A percentile compares a stretch with the other conserved stretches of the same genome.
phyloP scores from a whole-genome alignment of 495 filamentous ascomycete genomes.

The Penicillium fimorum region DNA sequence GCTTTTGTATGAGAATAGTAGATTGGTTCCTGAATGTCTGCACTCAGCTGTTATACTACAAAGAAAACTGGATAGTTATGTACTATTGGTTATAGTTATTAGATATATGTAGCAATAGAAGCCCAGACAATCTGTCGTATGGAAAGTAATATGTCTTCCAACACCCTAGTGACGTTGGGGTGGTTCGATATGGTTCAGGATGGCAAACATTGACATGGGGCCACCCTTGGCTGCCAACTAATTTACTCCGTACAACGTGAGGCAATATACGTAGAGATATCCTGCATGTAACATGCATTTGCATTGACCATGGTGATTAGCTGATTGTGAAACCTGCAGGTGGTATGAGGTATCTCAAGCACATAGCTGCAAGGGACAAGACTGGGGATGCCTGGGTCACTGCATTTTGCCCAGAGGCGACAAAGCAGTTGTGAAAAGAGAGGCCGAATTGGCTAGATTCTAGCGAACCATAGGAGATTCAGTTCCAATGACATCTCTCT shows the following conservation, averaged over 20 bases:
- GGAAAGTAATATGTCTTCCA: background rate
- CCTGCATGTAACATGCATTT: background rate
- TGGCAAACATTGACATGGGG: background rate
- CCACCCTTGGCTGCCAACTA: background rate
- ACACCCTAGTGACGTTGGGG: background rate
- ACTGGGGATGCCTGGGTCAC: background rate
- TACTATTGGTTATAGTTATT: background rate
- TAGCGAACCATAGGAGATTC: background rate
- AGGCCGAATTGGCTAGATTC: background rate
- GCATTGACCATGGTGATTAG: background rate
- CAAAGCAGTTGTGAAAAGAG: background rate
- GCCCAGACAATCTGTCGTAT: background rate
- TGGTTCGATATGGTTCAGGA: background rate
- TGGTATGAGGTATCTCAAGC: slow-evolving; percentile 1
- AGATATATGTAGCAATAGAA: background rate
- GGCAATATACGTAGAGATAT: background rate
- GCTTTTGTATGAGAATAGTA: background rate
- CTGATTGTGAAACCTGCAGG: slow-evolving; percentile 3
- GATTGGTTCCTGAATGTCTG: background rate
- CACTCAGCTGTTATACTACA: background rate
- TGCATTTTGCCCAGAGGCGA: background rate
- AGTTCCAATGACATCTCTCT: background rate
- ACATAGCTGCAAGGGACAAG: slow-evolving; percentile 6
- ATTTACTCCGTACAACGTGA: background rate
- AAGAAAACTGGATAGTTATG: background rate